Conservation (phyloP, 139 green algal species). For the Chlorella ohadii region DNA sequence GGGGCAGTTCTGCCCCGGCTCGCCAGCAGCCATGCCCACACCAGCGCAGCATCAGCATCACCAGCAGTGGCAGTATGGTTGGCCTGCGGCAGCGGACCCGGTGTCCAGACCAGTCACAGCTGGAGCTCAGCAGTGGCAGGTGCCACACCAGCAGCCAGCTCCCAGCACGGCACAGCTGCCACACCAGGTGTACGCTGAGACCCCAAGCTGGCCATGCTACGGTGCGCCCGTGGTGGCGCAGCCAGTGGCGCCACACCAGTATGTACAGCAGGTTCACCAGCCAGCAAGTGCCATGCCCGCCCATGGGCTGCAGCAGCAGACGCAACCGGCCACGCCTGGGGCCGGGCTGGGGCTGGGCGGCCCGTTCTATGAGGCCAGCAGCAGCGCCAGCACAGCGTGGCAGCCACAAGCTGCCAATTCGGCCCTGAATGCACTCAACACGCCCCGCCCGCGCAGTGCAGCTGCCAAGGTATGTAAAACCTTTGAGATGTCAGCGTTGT, state of each 20-base stretch:
- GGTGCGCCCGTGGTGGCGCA: neutral
- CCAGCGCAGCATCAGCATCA: neutral
- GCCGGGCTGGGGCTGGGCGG: neutral
- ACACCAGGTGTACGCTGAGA: no score
- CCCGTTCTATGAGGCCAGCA: neutral
- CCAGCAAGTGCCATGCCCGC: no score
- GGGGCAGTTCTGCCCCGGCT: neutral
- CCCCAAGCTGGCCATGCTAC: no score
- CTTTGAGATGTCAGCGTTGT: neutral
- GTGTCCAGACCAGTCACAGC: neutral
- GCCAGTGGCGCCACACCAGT: neutral
- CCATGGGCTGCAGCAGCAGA: conserved; percentile 1
- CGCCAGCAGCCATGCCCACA: neutral
- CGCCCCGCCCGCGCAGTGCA: neutral
- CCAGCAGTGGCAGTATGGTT: neutral
- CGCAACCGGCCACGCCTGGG: neutral
- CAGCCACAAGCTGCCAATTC: neutral
- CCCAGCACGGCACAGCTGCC: no score
- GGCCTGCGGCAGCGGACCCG: neutral
- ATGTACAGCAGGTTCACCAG: neutral
- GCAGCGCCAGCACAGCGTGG: neutral
- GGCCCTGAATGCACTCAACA: neutral
- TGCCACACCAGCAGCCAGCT: no score
- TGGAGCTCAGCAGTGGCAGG: neutral
- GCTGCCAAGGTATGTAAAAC: neutral